Conservation (phyloP, 257 asterid species). For the Forsythia suspensa region DNA sequence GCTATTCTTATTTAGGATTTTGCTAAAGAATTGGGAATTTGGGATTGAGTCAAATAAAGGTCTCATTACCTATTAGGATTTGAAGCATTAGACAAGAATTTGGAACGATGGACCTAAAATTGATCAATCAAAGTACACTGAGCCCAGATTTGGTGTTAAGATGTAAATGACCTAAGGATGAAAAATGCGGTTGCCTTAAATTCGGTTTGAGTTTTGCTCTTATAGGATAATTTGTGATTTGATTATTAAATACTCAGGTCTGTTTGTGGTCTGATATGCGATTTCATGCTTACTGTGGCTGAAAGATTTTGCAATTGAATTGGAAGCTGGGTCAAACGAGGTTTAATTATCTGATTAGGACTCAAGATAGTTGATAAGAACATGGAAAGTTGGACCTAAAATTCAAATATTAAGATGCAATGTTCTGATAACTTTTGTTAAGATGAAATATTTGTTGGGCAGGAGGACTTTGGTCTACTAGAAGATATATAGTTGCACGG, state of each 20-base stretch:
- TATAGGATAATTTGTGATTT: background rate
- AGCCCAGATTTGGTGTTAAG: background rate
- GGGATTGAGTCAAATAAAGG: too few relatives aligned
- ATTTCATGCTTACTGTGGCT: too few relatives aligned
- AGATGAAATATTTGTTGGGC: background rate
- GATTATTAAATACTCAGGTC: background rate
- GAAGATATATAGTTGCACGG: background rate
- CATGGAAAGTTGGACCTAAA: background rate
- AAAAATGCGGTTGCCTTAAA: background rate
- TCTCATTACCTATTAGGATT: too few relatives aligned
- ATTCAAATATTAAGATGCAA: background rate
- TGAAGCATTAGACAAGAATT: too few relatives aligned
- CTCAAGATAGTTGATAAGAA: background rate
- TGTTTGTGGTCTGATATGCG: background rate
- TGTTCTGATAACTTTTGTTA: background rate
- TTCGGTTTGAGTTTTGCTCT: background rate
- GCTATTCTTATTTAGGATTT: background rate
- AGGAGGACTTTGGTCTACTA: background rate
- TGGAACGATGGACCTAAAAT: too few relatives aligned
- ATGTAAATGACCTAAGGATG: background rate
- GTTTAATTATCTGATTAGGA: background rate
- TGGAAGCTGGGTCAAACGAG: too few relatives aligned
- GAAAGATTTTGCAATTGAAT: too few relatives aligned
- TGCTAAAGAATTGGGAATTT: too few relatives aligned
- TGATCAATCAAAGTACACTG: background rate